These are phyloP conservation scores for Smallanthus sonchifolius DNA, from an alignment of 129 eudicot species.

Conservation along the genomic window DNA sequence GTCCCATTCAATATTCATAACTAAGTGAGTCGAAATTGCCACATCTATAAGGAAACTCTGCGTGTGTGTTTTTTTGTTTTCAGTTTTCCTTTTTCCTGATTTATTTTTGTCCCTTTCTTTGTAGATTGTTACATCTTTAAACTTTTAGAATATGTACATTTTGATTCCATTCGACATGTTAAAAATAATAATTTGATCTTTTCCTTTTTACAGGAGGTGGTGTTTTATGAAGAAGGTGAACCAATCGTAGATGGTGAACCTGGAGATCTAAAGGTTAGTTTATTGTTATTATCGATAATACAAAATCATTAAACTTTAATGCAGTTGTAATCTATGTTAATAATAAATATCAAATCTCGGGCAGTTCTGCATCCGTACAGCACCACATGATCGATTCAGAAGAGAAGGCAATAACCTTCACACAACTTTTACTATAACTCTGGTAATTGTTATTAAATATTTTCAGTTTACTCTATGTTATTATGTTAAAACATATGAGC, in stretches of 20 bases:
- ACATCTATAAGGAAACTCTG: not conserved
- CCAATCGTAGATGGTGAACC: slow-evolving; percentile 91
- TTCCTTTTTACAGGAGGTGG: slow-evolving; percentile 53
- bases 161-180: not conserved
- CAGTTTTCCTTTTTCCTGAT: not conserved
- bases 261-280: slow-evolving; percentile 90
- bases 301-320: not conserved
- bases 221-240: slow-evolving; percentile 84
- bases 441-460: slow-evolving; percentile 46
- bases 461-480: no score
- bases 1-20: not conserved
- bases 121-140: not conserved
- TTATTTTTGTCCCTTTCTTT: not conserved
- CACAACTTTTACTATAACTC: slow-evolving; percentile 67
- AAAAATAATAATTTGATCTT: not conserved
- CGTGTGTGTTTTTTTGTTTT: not conserved
- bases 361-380: slow-evolving; percentile 90
- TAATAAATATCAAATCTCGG: slow-evolving; percentile 2
- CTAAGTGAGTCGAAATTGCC: not conserved
- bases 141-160: not conserved
- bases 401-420: slow-evolving; percentile 88
- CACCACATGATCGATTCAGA: slow-evolving; percentile 79
- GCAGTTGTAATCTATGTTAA: not conserved
- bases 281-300: not conserved
- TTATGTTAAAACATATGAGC: not conserved